Base-by-base conservation (phyloP, 176 grass and related monocot species). In the Guadua angustifolia region DNA sequence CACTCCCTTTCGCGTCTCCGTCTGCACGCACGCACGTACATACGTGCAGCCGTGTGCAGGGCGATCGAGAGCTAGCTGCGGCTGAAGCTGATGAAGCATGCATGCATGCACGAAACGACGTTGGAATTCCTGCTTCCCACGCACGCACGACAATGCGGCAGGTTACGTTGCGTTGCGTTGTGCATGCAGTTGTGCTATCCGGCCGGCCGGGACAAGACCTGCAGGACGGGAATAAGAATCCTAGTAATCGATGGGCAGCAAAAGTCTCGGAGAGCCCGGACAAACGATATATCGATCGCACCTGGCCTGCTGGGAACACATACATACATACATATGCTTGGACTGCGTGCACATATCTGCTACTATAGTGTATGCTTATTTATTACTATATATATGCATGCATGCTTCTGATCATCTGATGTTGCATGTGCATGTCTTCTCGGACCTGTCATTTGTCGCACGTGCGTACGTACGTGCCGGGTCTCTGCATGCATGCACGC, bases 201-300 rank as follows among this genome's bases (percentile, higher is more conserved):
- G 2, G 8, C 19, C 7, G 33, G 47, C 50, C 79, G 49, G 40
- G 58, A 7, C 70, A 39, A 21, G 21, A 4, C 71, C 12, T 5
- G 51, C 32, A 5, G 33, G 8, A n/a, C 25, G 16, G 47, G 82
- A 77, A 68, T n/a, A 68, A 46, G 76, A 86, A 74, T 74, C 84
- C 32, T 53, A 14, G 26, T 49, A 50, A 21, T 63, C 17, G 55
- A 45, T 36, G 35, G 21, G 67, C 36, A 63, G 59, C 69, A 80
- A 80, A 10, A 53, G 66, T 38, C 75, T 68, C 56, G 44, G 44
- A 39, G 76, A 56, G 68, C 46, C 84, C 16, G 57, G 84, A 64
- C 84, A 86, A 86, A 79, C 49, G 4, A 51, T 9, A 11, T 18
- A 50, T 9, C 53, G 7, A 19, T 57, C 68, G n/a, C n/a, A n/a